A percentile compares a stretch with the other conserved stretches of the same genome.
Conservation (phyloP, 352 stramenopile species). For the Phytophthora sp. region DNA sequence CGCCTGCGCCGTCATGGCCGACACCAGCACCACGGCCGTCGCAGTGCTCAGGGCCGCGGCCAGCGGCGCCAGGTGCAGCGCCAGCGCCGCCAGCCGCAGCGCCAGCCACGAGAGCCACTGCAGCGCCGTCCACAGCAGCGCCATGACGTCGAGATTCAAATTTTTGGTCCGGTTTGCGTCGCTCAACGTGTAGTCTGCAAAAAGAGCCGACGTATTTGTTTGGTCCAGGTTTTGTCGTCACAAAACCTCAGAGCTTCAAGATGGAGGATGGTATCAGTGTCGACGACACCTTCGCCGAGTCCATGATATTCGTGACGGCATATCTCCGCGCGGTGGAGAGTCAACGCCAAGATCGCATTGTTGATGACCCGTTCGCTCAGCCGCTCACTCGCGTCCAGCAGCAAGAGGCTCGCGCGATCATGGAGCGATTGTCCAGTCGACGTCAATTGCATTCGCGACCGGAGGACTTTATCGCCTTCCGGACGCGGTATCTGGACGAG, state of each 20-base stretch:
- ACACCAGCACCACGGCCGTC: slow-evolving; percentile 42
- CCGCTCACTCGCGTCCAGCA: too few relatives aligned
- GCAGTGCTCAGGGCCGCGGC: slow-evolving; percentile 23
- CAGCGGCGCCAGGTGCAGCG: slow-evolving; percentile 24
- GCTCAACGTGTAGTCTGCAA: too few relatives aligned
- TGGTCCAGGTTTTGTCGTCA: too few relatives aligned
- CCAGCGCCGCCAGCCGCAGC: slow-evolving; percentile 14
- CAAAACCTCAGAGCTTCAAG: background rate
- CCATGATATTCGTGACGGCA: slow-evolving; percentile 15
- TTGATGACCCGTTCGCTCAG: slow-evolving; percentile 11
- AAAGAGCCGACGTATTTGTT: too few relatives aligned
- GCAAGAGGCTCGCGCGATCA: too few relatives aligned
- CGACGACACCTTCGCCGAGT: background rate
- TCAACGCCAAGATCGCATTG: slow-evolving; percentile 4
- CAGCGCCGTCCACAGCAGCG: slow-evolving; percentile 14
- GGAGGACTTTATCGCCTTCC: slow-evolving; percentile 29
- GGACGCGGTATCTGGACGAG: slow-evolving; percentile 46
- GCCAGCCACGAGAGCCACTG: slow-evolving; percentile 17
- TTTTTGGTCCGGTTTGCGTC: slow-evolving; percentile 6
- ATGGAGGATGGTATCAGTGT: background rate
- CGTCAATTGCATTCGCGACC: background rate
- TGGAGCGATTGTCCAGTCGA: background rate
- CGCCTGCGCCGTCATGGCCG: slow-evolving; percentile 70
- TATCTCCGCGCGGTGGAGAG: slow-evolving; percentile 13
- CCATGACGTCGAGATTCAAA: slow-evolving; percentile 15